Evolutionary conservation across 129 eudicot genomes (phyloP), one percentile per base, ranked within the genome.

Genomic region (Artemisia tridentata): DNA sequence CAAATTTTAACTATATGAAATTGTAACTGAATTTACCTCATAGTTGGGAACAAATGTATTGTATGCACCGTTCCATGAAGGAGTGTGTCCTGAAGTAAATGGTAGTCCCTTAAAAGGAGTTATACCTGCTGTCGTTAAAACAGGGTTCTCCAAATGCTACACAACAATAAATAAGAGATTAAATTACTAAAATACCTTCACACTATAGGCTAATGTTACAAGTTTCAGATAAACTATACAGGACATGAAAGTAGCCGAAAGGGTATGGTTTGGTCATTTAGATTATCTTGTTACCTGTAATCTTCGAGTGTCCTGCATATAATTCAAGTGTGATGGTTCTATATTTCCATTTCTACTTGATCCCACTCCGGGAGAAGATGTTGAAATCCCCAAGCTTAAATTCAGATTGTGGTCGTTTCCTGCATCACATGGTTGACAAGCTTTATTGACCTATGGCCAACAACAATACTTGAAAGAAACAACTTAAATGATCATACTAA

Each of bases 361-460:
- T 34, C 80, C 79, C 43, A 68, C 63, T 56, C 72, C 80, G 51
- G 41, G 23, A 17, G 82, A 76, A 62, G 86, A 63, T 19, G 72
- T 53, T 62, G 96, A 83, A 51, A 88, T 81, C 46, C 96, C 96
- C 85, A 88, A 81, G 68, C 84, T 85, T 54, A 88, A 66, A 68
- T 85, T 86, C 53, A 88, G 87, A 83, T 79, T 75, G 13, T 80
- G 82, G 13, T 78, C 79, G 27, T 76, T 69, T 53, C 67, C 96
- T 88, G 85, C 59, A 55, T 45, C 46, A 23, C 21, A 74, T 6
- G 18, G 21, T 20, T 12, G 17, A 49, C 4, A 18, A 59, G 46
- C 5, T 34, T 54, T 6, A 48, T 62, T 38, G 56, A 58, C 58
- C 7, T 61, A 38, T 38, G 43, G 45, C 45, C 45, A 38, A 38